These are phyloP conservation scores for Fusarium staphyleae DNA, from an alignment of 2,329 filamentous ascomycete species.

Conservation along the genomic window DNA sequence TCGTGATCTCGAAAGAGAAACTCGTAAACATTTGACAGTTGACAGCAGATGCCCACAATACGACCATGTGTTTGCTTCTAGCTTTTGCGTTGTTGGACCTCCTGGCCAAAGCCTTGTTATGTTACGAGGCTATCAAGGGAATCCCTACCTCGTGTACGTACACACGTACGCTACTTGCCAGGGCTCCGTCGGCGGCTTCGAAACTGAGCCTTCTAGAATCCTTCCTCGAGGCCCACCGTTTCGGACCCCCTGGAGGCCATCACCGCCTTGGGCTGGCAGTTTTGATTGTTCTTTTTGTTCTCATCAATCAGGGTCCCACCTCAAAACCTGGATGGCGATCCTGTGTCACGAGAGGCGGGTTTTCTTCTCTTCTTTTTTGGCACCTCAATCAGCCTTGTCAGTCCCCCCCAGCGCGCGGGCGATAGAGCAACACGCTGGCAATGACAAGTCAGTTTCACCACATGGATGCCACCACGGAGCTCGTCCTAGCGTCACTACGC, in stretches of 20 bases:
- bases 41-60: neutral
- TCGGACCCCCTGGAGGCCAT: conserved; percentile 24
- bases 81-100: conserved; percentile 13
- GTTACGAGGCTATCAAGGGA: no score
- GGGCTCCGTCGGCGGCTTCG: conserved; percentile 18
- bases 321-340: conserved; percentile 15
- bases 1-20: conserved; percentile 24
- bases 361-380: no score
- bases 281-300: conserved; percentile 29
- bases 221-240: conserved; percentile 29
- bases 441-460: conserved; percentile 25
- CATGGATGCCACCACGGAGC: conserved; percentile 10
- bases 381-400: conserved; percentile 16
- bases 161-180: conserved; percentile 3
- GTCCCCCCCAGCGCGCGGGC: neutral
- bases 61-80: conserved; percentile 5
- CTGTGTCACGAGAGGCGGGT: neutral
- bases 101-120: conserved; percentile 5
- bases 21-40: conserved; percentile 1
- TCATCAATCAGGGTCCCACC: conserved; percentile 21
- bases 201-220: conserved; percentile 40
- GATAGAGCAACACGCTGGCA: neutral
- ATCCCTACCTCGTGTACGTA: conserved; percentile 25
- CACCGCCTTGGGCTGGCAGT: conserved; percentile 11
- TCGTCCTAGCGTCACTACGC: conserved; percentile 5